Evolutionary conservation across 805 yeast species (phyloP).

Genomic region (Grigorovia humatica): DNA sequence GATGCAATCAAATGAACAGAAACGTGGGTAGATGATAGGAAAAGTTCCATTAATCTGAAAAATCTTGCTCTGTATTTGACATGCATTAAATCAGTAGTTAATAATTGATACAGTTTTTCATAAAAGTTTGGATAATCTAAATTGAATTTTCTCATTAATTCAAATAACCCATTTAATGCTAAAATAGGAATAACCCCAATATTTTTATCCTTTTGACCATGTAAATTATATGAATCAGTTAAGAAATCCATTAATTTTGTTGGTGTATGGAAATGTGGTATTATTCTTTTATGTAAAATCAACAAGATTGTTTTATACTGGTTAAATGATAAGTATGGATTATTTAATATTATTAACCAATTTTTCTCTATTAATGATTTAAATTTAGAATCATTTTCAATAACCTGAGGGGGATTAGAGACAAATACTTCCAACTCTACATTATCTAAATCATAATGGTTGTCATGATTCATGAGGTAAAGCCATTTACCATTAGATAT

Average conservation of each 20-base stretch:
- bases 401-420: slow-evolving; percentile 37
- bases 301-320: slow-evolving; percentile 64
- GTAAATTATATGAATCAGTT: slow-evolving; percentile 66
- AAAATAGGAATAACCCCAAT: slow-evolving; percentile 58
- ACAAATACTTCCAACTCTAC: slow-evolving; percentile 32
- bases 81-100: slow-evolving; percentile 67
- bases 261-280: slow-evolving; percentile 73
- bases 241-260: slow-evolving; percentile 85
- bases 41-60: slow-evolving; percentile 75
- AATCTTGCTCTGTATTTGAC: slow-evolving; percentile 78
- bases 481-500: slow-evolving; percentile 31
- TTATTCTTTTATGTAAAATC: slow-evolving; percentile 71
- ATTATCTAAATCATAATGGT: slow-evolving; percentile 24
- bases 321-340: slow-evolving; percentile 32
- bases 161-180: slow-evolving; percentile 80
- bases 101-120: slow-evolving; percentile 65
- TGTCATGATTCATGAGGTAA: slow-evolving; percentile 29
- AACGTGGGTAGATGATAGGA: slow-evolving; percentile 77
- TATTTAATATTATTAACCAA: slow-evolving; percentile 49
- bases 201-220: slow-evolving; percentile 18
- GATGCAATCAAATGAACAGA: slow-evolving; percentile 80
- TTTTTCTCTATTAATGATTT: slow-evolving; percentile 58
- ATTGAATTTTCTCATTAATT: slow-evolving; percentile 68
- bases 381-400: slow-evolving; percentile 36
- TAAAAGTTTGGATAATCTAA: slow-evolving; percentile 89